These are phyloP conservation scores for Chaetomium tenue DNA, from an alignment of 495 filamentous ascomycete genomes.

Conservation along the genomic window DNA sequence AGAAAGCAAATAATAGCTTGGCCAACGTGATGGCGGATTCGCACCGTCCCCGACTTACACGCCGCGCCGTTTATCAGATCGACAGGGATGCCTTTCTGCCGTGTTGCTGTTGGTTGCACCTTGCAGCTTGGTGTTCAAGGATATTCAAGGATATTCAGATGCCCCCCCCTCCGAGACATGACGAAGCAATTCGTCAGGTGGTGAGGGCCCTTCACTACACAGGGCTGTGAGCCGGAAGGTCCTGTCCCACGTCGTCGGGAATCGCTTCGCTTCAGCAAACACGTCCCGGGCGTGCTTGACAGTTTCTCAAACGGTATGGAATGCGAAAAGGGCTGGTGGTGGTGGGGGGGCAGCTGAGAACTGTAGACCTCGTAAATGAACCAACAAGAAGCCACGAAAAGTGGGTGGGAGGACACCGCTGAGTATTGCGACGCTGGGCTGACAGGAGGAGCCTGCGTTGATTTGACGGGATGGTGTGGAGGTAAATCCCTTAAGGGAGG, in stretches of 20 bases:
- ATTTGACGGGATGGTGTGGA: background rate
- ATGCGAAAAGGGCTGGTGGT: background rate
- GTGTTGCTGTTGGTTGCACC: background rate
- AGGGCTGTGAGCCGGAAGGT: background rate
- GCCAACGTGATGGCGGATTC: background rate
- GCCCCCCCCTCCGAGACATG: background rate
- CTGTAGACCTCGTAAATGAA: background rate
- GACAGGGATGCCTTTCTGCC: background rate
- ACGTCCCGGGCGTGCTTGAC: background rate
- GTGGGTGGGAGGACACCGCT: background rate
- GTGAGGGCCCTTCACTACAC: background rate
- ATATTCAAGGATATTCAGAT: background rate
- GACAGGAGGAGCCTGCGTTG: slow-evolving; percentile 1
- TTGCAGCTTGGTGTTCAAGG: background rate
- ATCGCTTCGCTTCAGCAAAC: background rate
- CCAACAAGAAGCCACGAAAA: background rate
- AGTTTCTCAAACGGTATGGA: slow-evolving; percentile 2
- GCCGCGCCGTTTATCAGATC: background rate
- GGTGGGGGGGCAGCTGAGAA: background rate
- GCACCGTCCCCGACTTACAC: no score
- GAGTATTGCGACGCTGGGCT: slow-evolving; percentile 7
- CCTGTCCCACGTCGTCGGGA: slow-evolving; percentile 3
- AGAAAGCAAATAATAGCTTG: background rate
- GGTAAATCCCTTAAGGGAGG: background rate
- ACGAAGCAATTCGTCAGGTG: background rate